Conservation (phyloP, 352 stramenopile species). For the Phytophthora macrochlamydospora region DNA sequence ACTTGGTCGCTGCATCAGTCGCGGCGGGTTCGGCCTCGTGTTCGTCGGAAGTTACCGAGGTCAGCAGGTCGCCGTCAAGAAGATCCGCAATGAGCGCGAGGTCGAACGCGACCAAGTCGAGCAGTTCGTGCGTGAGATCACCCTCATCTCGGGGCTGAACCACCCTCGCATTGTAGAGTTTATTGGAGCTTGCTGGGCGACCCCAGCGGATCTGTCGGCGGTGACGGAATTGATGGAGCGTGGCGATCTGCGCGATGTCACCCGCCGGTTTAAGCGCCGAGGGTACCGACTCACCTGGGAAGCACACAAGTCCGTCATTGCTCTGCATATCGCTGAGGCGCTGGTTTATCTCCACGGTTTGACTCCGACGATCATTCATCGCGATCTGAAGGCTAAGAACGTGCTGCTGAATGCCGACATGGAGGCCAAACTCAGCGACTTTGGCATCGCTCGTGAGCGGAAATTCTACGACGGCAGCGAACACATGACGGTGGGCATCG, state of each 20-base stretch:
- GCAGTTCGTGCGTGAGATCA: slow-evolving; percentile 65
- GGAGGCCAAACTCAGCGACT: slow-evolving; percentile 78
- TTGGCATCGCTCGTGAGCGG: slow-evolving; percentile 62
- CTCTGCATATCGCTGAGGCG: slow-evolving; percentile 65
- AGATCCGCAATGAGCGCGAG: slow-evolving; percentile 42
- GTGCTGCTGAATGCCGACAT: slow-evolving; percentile 50
- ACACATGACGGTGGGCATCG: slow-evolving; percentile 69
- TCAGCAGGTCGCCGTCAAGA: slow-evolving; percentile 51
- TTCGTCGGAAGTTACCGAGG: slow-evolving; percentile 45
- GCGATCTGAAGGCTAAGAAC: slow-evolving; percentile 57
- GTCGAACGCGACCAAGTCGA: slow-evolving; percentile 51
- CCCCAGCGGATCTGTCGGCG: slow-evolving; percentile 47
- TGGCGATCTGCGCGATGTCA: slow-evolving; percentile 63
- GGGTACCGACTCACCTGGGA: slow-evolving; percentile 52
- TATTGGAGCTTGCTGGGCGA: slow-evolving; percentile 61
- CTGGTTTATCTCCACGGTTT: slow-evolving; percentile 69
- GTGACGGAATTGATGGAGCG: slow-evolving; percentile 77
- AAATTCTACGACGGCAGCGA: slow-evolving; percentile 53
- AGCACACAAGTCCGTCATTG: slow-evolving; percentile 57
- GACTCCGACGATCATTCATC: slow-evolving; percentile 59
- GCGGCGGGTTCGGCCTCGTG: slow-evolving; percentile 50
- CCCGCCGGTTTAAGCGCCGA: slow-evolving; percentile 48
- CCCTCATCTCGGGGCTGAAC: slow-evolving; percentile 50
- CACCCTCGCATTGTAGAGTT: slow-evolving; percentile 74
- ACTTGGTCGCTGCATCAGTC: slow-evolving; percentile 43